Evolutionary conservation across 495 filamentous ascomycete genomes (phyloP), one percentile per base, ranked within the genome.

Genomic region (Schizothecium vesticola): DNA sequence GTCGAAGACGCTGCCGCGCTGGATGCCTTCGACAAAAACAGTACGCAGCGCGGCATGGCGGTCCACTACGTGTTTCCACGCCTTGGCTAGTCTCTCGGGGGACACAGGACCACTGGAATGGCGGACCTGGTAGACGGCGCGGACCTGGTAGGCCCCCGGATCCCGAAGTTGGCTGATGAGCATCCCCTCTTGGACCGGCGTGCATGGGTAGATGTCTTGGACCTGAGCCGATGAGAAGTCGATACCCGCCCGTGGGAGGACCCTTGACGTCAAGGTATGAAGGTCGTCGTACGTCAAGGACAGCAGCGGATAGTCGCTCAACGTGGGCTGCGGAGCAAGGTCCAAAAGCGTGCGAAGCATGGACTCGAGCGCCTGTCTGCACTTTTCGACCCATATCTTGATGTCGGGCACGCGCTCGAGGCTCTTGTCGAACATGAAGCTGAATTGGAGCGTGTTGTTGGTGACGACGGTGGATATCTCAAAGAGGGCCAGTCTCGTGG

Each of bases 101-200:
- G 85, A 79, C 16, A 86, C 71, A 3, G 25, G 61, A 33, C 71
- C 67, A 10, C 69, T 64, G 12, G 43, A 21, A 28, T 68, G 55
- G 12, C n/a, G 61, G 57, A 75, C 60, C 3, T 57, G 55, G 69
- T 75, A 75, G 51, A 75, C 59, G 36, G 62, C 69, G 61, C 71
- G 73, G 69, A 71, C 70, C 28, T 69, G 61, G 58, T 71, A 74
- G 43, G 72, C 72, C 3, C 59, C 61, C 28, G 67, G 61, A 31
- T 74, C 63, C 31, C 72, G 72, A 13, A 74, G 67, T 31, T 74
- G 72, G 23, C 70, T 70, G 59, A 73, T 71, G 23, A 75, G 63
- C 29, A 75, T 75, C 3, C 88, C 89, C 69, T 90, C 89, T 76
- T 92, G 90, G 0, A 91, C 78, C 12, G 89, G 82, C 21, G 86